Percentiles rank a stretch among this genome's conserved stretches.
Conservation (phyloP, 169 alveolate species). For the Eimeria praecox region DNA sequence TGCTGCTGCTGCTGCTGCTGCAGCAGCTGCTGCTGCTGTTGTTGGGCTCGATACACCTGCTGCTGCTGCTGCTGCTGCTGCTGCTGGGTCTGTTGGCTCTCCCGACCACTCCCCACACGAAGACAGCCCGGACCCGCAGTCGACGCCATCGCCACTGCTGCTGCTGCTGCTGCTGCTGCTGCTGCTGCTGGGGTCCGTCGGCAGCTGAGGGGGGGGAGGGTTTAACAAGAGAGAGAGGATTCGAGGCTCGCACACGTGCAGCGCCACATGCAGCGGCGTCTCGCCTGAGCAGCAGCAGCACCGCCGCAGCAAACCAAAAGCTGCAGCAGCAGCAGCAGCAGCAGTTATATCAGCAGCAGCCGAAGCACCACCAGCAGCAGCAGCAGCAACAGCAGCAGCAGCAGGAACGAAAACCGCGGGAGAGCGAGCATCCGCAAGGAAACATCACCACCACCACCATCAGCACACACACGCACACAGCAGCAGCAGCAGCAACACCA, state of each 20-base stretch:
- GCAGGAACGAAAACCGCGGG: background rate
- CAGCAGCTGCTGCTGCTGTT: background rate
- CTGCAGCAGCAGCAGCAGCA: constrained; percentile 7
- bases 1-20: constrained; percentile 71
- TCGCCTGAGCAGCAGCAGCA: constrained; percentile 55
- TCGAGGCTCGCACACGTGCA: constrained; percentile 74
- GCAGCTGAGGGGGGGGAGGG: constrained; percentile 43
- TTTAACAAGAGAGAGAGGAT: constrained; percentile 67
- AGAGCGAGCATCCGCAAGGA: background rate
- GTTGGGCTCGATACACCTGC: background rate
- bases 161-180: background rate
- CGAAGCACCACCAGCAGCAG: background rate
- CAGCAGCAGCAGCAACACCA: background rate
- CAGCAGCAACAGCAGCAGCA: background rate
- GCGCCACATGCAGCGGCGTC: constrained; percentile 78
- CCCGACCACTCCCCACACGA: background rate
- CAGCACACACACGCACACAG: background rate
- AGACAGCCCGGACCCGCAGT: background rate
- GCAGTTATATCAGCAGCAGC: too few species aligned
- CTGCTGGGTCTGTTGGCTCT: background rate
- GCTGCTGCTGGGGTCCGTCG: background rate
- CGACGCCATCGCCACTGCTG: constrained; percentile 1
- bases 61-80: background rate
- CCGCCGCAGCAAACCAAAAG: background rate
- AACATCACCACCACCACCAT: background rate